A percentile compares a stretch with the other conserved stretches of the same genome.
Evolutionary conservation across 2,329 filamentous ascomycete genomes (phyloP).

Genomic region (Phyllosticta capitalensis): DNA sequence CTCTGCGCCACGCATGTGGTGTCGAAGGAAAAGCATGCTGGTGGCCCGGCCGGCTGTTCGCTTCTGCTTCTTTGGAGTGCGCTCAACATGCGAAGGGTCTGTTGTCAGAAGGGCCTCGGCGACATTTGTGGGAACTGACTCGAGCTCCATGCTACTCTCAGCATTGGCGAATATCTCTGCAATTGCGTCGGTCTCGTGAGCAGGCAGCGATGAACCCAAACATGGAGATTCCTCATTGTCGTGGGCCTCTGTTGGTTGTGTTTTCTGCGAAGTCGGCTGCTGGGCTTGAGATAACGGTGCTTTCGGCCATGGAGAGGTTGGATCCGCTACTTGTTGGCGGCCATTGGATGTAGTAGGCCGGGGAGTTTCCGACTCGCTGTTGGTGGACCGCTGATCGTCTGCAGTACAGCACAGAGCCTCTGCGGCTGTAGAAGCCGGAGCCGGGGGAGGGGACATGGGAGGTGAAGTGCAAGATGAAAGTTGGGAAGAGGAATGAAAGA

Average conservation of each 20-base stretch:
- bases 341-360: not conserved
- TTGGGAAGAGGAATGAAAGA: not conserved
- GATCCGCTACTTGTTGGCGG: not conserved
- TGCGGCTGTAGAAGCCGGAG: not conserved
- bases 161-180: not conserved
- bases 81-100: not conserved
- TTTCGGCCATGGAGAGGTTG: not conserved
- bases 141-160: not conserved
- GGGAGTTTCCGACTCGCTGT: not conserved
- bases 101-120: not conserved
- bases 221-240: not conserved
- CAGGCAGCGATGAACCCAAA: not conserved
- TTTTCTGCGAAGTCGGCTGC: not conserved
- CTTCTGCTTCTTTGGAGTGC: not conserved
- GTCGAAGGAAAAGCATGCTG: not conserved
- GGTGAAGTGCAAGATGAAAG: not conserved
- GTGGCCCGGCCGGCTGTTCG: not conserved
- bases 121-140: not conserved
- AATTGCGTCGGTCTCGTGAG: not conserved
- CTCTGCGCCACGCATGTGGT: conserved; percentile 3
- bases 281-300: not conserved
- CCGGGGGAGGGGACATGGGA: not conserved
- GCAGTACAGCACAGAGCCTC: not conserved
- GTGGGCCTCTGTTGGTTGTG: not conserved
- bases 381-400: not conserved